Evolutionary conservation across 768 basidiomycete genomes (phyloP).

Genomic region (Russula olivacea): DNA sequence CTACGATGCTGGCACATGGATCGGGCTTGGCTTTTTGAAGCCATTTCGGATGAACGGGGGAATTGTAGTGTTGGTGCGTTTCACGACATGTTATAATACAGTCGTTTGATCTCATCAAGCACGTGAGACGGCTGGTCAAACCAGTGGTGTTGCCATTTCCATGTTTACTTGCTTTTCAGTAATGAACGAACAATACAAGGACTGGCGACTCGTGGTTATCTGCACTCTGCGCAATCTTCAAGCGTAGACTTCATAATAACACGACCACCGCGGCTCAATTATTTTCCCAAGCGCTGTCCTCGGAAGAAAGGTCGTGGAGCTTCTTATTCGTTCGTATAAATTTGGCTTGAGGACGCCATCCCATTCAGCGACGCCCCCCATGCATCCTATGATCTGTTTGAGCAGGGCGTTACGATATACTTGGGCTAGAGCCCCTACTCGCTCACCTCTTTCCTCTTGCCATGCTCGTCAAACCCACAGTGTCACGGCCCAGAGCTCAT

Average conservation of each 20-base stretch:
- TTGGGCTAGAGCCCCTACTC: background rate
- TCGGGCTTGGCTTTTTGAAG: too few relatives aligned
- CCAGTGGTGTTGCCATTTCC: too few relatives aligned
- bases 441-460: background rate
- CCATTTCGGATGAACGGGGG: too few relatives aligned
- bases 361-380: background rate
- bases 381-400: background rate
- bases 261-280: background rate
- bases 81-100: too few relatives aligned
- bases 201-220: background rate
- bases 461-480: background rate
- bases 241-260: background rate
- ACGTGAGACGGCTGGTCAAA: background rate
- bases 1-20: too few relatives aligned
- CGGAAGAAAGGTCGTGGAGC: background rate
- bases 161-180: too few relatives aligned
- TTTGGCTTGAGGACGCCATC: background rate
- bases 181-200: background rate
- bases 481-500: constrained; percentile 39
- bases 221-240: background rate
- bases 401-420: background rate
- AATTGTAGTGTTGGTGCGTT: too few relatives aligned
- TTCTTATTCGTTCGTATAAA: background rate
- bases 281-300: background rate
- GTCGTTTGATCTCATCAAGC: too few relatives aligned